Evolutionary conservation across 805 yeast genomes (phyloP), one percentile per base, ranked within the genome.

Genomic region (Ogataea glucozyma): DNA sequence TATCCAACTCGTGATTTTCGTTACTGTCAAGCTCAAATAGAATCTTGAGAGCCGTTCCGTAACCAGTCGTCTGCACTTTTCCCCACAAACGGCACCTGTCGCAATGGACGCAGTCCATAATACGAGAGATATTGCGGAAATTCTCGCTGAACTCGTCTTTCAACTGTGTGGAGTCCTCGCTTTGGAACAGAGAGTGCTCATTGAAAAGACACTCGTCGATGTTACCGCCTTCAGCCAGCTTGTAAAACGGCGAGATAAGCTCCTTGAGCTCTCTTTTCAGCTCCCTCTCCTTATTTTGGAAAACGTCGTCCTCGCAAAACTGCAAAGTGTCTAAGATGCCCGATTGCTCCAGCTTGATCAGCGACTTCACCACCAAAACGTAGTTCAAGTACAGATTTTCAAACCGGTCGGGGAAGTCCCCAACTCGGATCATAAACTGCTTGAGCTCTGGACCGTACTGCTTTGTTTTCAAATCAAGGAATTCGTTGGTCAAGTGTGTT

Each of bases 81-180:
- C 99, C 99, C 99, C 99, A 93, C 66, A 93, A 72, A 57, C 97
- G 78, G 65, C 99, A 93, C 60, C 97, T 76, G 62, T 93, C 99
- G 70, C 99, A 93, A 27, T 96, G 97, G 30, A 93, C 98, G 69
- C 99, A 93, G 64, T 91, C 97, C 97, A 93, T 93, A 32, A 93
- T 80, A 38, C 87, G 83, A 16, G 95, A 83, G 18, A 93, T 95
- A 61, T 93, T 93, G 58, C 81, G 83, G 64, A 93, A 95, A 40
- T 95, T 83, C 27, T 76, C 66, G 48, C 91, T 77, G 69, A 93
- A 90, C 56, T 93, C 98, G 49, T 83, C 83, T 57, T 93, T 93
- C 44, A 91, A 73, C 26, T 75, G 72, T 31, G 73, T 76, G 1
- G 70, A 62, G 11, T 61, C 54, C 12, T 74, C 71, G 49, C 72